These are phyloP conservation scores for Daldinia childiae DNA, from an alignment of 495 filamentous ascomycete genomes.

Conservation along the genomic window DNA sequence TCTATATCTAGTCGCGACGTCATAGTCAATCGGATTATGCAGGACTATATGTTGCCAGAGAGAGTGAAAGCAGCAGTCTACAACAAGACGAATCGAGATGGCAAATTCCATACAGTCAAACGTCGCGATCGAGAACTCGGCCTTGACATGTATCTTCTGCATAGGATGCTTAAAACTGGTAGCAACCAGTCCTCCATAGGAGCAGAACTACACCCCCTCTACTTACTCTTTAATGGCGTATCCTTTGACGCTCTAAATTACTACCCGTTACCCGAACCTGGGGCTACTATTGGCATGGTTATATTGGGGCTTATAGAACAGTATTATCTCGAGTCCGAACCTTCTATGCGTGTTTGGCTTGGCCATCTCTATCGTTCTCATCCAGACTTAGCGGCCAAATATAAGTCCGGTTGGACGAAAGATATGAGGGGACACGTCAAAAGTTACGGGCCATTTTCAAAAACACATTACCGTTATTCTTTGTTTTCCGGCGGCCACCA, in stretches of 20 bases:
- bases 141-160: constrained; percentile 44
- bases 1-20: constrained; percentile 47
- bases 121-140: constrained; percentile 34
- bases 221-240: background rate
- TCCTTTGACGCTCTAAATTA: background rate
- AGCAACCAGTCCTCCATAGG: constrained; percentile 7
- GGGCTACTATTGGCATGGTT: constrained; percentile 10
- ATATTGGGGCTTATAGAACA: constrained; percentile 43
- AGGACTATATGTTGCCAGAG: constrained; percentile 45
- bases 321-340: constrained; percentile 48
- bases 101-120: constrained; percentile 27
- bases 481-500: constrained; percentile 39
- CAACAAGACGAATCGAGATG: background rate
- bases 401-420: constrained; percentile 29
- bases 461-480: constrained; percentile 19
- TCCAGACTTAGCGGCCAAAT: background rate
- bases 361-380: background rate
- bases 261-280: background rate
- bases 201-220: background rate
- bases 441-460: constrained; percentile 4
- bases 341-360: constrained; percentile 41
- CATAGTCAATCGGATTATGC: constrained; percentile 51
- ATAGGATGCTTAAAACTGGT: constrained; percentile 39
- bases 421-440: constrained; percentile 36
- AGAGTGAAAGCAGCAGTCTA: constrained; percentile 31